Evolutionary conservation across 495 filamentous ascomycete species (phyloP), one percentile per base, ranked within the genome.

Genomic region (Hypoxylon subgilvum): DNA sequence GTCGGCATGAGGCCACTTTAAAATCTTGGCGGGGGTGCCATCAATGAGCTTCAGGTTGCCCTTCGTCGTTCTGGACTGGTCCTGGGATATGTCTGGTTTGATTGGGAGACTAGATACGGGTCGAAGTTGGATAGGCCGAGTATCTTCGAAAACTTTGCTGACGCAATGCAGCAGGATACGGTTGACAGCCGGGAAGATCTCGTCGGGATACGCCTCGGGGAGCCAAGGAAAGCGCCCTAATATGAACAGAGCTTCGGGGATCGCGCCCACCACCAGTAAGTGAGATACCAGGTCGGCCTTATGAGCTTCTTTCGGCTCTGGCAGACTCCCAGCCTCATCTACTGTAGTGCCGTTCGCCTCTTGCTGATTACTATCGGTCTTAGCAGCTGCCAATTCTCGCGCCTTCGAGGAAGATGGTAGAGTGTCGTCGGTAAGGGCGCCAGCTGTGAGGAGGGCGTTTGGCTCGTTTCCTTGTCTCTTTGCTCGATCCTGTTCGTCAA

Each of bases 161-260:
- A 99, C 72, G 17, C 84, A 90, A 51, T 95, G 86, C 58, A 88
- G 81, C 7, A 96, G 71, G 35, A 99, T 88, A 30, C 95, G 90
- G 62, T 96, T 87, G 34, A 97, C 81, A 6, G 76, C 67, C 1
- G 74, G 68, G 4, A 67, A 60, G 53, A 92, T 85, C 25, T 96
- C 79, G 42, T 97, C 90, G 13, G 90, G 86, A 51, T 87, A 89
- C 2, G 82, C 84, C 41, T 96, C 89, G 34, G 91, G 84, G 10
- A 97, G 81, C 91, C 94, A 97, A 17, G 89, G 88, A 66, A 95
- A 95, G 51, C 87, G 87, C 39, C 92, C 93, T 27, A 99, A 81
- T 39, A 99, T 89, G 71, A 92, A 97, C 16, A 97, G 80, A 1
- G 95, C 84, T 71, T 97, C 95, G 0, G 95, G 93, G 22, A 99